Conservation (phyloP, 345 rosid species). For the Salix arbutifolia region DNA sequence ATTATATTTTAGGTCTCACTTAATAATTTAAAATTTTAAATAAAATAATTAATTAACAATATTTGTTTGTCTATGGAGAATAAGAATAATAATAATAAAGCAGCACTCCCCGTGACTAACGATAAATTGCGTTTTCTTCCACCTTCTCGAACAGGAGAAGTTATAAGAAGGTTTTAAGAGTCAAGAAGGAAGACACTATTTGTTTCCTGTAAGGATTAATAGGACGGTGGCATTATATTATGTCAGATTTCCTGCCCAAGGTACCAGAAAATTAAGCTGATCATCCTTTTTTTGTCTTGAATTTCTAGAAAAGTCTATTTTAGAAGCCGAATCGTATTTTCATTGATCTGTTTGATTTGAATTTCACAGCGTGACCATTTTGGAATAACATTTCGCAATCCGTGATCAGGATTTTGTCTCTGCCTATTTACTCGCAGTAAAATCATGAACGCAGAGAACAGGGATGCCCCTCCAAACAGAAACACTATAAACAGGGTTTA, state of each 20-base stretch:
- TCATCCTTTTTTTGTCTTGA: background rate
- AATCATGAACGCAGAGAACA: conserved; percentile 6
- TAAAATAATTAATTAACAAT: accelerated
- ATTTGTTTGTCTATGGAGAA: too few relatives aligned
- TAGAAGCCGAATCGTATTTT: background rate
- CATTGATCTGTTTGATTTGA: background rate
- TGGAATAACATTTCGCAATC: background rate
- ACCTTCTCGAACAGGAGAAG: background rate
- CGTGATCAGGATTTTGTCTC: background rate
- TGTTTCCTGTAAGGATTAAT: background rate
- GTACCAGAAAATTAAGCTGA: background rate
- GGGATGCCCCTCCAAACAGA: background rate
- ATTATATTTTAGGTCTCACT: too few relatives aligned
- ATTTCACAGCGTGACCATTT: background rate
- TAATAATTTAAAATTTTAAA: too few relatives aligned
- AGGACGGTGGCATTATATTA: conserved; percentile 4
- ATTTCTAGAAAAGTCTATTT: background rate
- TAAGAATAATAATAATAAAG: too few relatives aligned
- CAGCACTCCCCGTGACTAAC: too few relatives aligned
- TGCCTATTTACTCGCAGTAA: conserved; percentile 8
- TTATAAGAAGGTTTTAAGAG: background rate
- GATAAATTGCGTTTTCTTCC: too few relatives aligned
- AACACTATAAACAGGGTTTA: background rate
- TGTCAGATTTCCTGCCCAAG: background rate
- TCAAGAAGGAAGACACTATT: background rate